Evolutionary conservation across 2,329 filamentous ascomycete genomes (phyloP).

Genomic region (Fusarium coffeatum): DNA sequence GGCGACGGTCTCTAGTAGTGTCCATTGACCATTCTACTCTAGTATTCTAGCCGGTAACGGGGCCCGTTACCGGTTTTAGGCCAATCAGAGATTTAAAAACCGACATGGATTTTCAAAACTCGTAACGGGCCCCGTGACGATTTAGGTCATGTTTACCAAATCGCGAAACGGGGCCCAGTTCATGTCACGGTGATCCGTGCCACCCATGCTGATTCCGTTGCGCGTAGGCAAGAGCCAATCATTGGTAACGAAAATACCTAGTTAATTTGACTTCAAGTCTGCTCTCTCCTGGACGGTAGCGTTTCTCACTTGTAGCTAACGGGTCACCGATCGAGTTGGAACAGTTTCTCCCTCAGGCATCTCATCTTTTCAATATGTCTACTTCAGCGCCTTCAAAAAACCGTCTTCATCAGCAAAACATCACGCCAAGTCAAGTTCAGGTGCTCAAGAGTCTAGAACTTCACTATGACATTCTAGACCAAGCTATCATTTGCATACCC

Average conservation of each 20-base stretch:
- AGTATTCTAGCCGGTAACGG: too few species aligned
- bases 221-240: not conserved
- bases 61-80: not conserved
- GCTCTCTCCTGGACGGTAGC: too few species aligned
- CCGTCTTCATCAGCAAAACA: not conserved
- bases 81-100: not conserved
- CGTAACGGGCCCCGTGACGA: not conserved
- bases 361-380: too few species aligned
- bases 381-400: not conserved
- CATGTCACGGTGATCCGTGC: not conserved
- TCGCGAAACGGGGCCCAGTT: not conserved
- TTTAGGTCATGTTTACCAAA: not conserved
- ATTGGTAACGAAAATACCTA: not conserved
- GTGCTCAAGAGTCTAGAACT: not conserved
- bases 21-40: too few species aligned
- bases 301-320: too few species aligned
- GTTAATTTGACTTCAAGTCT: too few species aligned
- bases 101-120: not conserved
- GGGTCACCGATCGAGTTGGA: too few species aligned
- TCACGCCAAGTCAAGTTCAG: constrained; percentile 1
- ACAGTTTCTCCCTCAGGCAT: too few species aligned
- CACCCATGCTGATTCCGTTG: not conserved
- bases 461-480: not conserved
- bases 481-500: constrained; percentile 10
- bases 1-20: too few species aligned